Conservation (phyloP, 2,329 filamentous ascomycete species). For the Hypoxylon sp. region DNA sequence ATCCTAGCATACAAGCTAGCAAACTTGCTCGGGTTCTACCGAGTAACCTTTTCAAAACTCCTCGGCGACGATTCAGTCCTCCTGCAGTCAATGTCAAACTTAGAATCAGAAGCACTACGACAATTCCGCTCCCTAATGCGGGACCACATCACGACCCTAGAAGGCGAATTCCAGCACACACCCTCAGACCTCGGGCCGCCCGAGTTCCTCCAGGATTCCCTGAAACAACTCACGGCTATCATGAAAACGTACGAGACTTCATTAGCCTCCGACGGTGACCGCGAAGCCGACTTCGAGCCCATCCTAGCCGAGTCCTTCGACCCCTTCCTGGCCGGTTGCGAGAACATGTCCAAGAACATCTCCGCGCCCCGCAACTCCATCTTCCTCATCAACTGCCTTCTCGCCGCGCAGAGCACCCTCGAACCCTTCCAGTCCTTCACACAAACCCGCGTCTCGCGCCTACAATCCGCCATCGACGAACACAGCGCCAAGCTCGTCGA, state of each 20-base stretch:
- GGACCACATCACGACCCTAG: slow-evolving; percentile 81
- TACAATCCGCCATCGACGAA: slow-evolving; percentile 69
- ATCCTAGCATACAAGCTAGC: slow-evolving; percentile 90
- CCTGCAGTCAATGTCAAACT: slow-evolving; percentile 73
- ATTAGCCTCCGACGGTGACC: slow-evolving; percentile 69
- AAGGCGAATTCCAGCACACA: slow-evolving; percentile 77
- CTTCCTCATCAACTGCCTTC: slow-evolving; percentile 79
- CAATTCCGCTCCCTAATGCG: slow-evolving; percentile 87
- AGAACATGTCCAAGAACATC: slow-evolving; percentile 74
- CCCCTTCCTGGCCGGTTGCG: slow-evolving; percentile 84
- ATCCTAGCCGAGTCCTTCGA: slow-evolving; percentile 85
- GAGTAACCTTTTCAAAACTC: slow-evolving; percentile 83
- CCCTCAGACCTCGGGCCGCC: slow-evolving; percentile 82
- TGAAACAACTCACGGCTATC: slow-evolving; percentile 81
- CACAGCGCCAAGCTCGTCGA: slow-evolving; percentile 71
- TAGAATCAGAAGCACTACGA: slow-evolving; percentile 82
- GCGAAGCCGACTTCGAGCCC: slow-evolving; percentile 78
- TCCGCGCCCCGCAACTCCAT: slow-evolving; percentile 72
- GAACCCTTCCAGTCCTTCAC: slow-evolving; percentile 73
- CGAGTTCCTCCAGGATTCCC: slow-evolving; percentile 81
- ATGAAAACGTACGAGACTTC: slow-evolving; percentile 92
- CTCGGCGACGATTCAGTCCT: slow-evolving; percentile 78
- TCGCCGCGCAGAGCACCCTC: slow-evolving; percentile 69
- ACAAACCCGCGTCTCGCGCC: slow-evolving; percentile 63
- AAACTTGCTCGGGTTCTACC: slow-evolving; percentile 91